phyloP scores from a whole-genome alignment of 352 stramenopile species.

The Globisporangium paddicum region DNA sequence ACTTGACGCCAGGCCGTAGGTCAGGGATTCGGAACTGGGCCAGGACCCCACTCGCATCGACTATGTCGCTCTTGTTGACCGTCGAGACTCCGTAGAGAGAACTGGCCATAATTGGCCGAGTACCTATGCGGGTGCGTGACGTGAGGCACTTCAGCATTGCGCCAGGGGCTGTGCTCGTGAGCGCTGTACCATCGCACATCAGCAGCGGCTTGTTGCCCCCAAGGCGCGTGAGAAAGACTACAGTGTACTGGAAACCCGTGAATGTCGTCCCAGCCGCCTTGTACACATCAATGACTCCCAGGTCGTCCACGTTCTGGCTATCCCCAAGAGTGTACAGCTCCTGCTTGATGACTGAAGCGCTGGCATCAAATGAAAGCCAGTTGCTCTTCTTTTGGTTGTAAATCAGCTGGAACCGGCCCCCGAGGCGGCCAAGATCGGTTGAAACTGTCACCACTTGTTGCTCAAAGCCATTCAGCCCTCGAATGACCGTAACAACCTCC shows the following conservation, averaged over 20 bases:
- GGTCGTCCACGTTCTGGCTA: not conserved
- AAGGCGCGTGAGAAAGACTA: conserved; percentile 61
- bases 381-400: conserved; percentile 82
- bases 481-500: conserved; percentile 71
- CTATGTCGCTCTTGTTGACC: conserved; percentile 34
- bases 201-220: conserved; percentile 53
- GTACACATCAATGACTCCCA: conserved; percentile 53
- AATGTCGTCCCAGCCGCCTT: conserved; percentile 33
- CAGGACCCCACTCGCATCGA: conserved; percentile 14
- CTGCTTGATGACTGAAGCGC: conserved; percentile 40
- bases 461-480: conserved; percentile 89
- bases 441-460: conserved; percentile 86
- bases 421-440: conserved; percentile 54
- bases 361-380: conserved; percentile 64
- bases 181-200: conserved; percentile 29
- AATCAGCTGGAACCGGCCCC: conserved; percentile 83
- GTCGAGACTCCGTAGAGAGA: conserved; percentile 51
- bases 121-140: conserved; percentile 26
- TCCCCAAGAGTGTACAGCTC: conserved; percentile 48
- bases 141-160: conserved; percentile 33
- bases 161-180: conserved; percentile 38
- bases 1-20: conserved; percentile 39
- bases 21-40: conserved; percentile 26
- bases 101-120: conserved; percentile 78
- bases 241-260: conserved; percentile 50